Base-by-base conservation (phyloP, 2,329 filamentous ascomycete species). In the Exophiala sp. region DNA sequence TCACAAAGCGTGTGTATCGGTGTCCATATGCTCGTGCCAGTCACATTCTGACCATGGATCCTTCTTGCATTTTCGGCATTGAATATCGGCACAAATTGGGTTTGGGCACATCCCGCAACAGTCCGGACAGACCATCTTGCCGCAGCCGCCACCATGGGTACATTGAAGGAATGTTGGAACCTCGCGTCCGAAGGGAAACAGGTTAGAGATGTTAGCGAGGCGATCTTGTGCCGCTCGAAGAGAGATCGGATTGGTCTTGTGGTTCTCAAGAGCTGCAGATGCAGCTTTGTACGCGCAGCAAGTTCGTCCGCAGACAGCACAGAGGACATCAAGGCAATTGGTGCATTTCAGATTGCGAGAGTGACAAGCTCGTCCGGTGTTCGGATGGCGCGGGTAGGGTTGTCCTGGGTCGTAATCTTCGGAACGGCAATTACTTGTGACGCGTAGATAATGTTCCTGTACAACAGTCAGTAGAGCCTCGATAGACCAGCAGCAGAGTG, bases 61-160 rank as follows among this genome's bases (percentile, higher is more conserved):
- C 11, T 58, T 50, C 50, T 68, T 68, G 59, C 66, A 69, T 13
- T 62, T 61, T 58, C 60, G 63, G 55, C 66, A 69, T 43, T 65
- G 62, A 18, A 66, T 58, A 52, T 68, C 64, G 16, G 52, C 52
- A 48, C 68, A 70, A 21, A 62, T 52, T 21, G 59, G 54, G 23
- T 59, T 58, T 3, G 65, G 64, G 50, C 68, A 70, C 13, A 60
- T 52, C 8, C 66, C 65, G 53, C 64, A 67, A 52, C 65, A 69
- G 22, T 60, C 53, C 1, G 65, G 62, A 48, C 66, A 69, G 10
- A 68, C 63, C 50, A 60, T 58, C 40, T 59, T 57, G 39, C 59
- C 65, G 53, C 63, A 68, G 9, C 60, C 63, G 19, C 48, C 50
- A 34, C 48, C 48, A 11, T 50, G 43, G 2, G 62, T 64, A 52